These are phyloP conservation scores for Globisporangium nagaii DNA, from an alignment of 352 stramenopile species.

Conservation along the genomic window DNA sequence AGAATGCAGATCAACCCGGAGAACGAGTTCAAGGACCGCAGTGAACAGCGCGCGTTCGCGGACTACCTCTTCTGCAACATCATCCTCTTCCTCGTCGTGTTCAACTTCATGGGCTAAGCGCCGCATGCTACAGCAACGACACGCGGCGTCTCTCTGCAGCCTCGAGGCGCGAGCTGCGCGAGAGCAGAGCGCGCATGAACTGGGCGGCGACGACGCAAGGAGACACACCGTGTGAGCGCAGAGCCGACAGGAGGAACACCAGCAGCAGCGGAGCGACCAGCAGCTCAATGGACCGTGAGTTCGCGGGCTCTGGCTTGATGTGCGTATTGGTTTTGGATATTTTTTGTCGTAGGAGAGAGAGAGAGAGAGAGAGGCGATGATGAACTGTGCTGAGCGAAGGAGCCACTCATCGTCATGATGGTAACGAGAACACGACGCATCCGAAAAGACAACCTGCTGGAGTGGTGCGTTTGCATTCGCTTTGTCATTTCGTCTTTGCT, in stretches of 20 bases:
- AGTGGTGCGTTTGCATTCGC: too few relatives aligned
- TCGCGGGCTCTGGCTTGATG: background rate
- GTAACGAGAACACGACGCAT: background rate
- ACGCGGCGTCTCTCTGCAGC: too few relatives aligned
- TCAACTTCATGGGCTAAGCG: conserved; percentile 91
- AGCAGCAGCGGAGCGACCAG: background rate
- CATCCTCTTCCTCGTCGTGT: conserved; percentile 90
- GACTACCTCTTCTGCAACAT: conserved; percentile 92
- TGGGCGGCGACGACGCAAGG: too few relatives aligned
- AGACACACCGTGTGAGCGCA: background rate
- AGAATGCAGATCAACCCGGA: conserved; percentile 88
- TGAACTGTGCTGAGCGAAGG: background rate
- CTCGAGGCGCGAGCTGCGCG: too few relatives aligned
- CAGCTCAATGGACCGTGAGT: background rate
- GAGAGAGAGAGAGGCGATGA: background rate
- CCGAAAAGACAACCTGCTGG: background rate
- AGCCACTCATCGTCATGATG: background rate
- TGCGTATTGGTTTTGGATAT: background rate
- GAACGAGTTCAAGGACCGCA: conserved; percentile 80
- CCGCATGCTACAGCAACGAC: background rate
- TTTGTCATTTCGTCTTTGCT: too few relatives aligned
- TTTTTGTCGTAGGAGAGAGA: background rate
- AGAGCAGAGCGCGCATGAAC: too few relatives aligned
- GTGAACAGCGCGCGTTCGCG: conserved; percentile 82
- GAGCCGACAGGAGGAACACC: background rate